A percentile compares a stretch with the other conserved stretches of the same genome.
Conservation (phyloP, 768 basidiomycete genomes). For the Hericium rajendrae region DNA sequence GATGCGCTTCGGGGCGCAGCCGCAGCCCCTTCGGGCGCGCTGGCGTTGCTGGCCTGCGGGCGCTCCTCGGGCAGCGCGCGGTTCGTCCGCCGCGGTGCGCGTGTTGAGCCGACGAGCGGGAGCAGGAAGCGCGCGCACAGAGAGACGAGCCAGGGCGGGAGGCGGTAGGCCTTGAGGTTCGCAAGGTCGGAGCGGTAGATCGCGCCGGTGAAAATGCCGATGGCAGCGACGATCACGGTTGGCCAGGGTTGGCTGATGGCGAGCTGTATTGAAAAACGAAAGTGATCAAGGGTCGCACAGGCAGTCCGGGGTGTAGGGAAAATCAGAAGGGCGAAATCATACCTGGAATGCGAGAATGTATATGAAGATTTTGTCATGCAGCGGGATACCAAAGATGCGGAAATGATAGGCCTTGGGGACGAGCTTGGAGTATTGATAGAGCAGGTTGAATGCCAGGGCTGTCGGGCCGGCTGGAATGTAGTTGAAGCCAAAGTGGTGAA, state of each 20-base stretch:
- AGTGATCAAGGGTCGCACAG: not conserved
- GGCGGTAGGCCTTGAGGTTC: constrained; percentile 69
- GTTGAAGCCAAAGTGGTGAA: constrained; percentile 62
- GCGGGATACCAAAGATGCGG: constrained; percentile 59
- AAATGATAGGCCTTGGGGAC: constrained; percentile 72
- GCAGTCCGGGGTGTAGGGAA: not conserved
- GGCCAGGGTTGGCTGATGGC: constrained; percentile 58
- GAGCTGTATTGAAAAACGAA: constrained; percentile 36
- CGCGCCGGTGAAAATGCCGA: constrained; percentile 65
- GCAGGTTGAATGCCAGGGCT: constrained; percentile 65
- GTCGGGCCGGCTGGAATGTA: constrained; percentile 68
- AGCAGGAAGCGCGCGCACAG: constrained; percentile 49
- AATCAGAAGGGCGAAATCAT: constrained; percentile 10
- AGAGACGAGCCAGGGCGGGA: constrained; percentile 48
- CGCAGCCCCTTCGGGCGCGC: constrained; percentile 9
- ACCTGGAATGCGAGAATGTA: constrained; percentile 73
- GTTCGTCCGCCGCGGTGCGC: constrained; percentile 55
- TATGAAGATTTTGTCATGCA: constrained; percentile 68
- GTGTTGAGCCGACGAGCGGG: constrained; percentile 59
- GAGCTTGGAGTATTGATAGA: constrained; percentile 77
- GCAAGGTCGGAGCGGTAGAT: constrained; percentile 79
- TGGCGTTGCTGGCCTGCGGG: constrained; percentile 10
- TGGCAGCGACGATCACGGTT: constrained; percentile 47
- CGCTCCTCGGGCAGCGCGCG: constrained; percentile 59
- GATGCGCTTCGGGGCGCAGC: constrained; percentile 2